Conservation (phyloP, 2,329 filamentous ascomycete genomes). For the Drechslerella dactyloides region DNA sequence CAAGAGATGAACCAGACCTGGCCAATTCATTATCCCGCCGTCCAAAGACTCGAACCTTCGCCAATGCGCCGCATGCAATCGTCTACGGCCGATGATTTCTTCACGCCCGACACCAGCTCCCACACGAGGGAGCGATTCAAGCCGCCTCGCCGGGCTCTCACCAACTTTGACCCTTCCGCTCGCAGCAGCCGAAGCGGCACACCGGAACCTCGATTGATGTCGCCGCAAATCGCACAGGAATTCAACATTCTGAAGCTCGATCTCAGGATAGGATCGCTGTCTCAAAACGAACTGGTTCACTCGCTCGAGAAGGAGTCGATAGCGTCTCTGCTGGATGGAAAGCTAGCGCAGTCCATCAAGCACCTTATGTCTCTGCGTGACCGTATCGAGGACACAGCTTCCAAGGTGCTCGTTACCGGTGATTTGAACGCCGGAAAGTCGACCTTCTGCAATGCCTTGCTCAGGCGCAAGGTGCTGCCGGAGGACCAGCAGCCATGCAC, state of each 20-base stretch:
- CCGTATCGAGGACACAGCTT: constrained; percentile 94
- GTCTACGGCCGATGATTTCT: constrained; percentile 65
- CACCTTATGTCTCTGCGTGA: constrained; percentile 86
- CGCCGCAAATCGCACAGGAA: constrained; percentile 90
- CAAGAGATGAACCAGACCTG: constrained; percentile 89
- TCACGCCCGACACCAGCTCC: constrained; percentile 57
- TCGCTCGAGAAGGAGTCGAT: constrained; percentile 92
- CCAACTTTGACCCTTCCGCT: constrained; percentile 64
- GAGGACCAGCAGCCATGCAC: constrained; percentile 98
- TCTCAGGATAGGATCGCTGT: constrained; percentile 82
- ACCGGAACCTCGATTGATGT: constrained; percentile 80
- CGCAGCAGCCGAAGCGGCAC: constrained; percentile 58
- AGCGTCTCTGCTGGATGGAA: constrained; percentile 86
- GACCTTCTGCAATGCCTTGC: constrained; percentile 96
- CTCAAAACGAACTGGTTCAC: constrained; percentile 89
- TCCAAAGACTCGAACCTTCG: constrained; percentile 67
- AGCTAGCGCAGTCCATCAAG: constrained; percentile 90
- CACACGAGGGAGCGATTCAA: constrained; percentile 59
- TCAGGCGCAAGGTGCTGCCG: constrained; percentile 88
- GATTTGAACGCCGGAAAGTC: constrained; percentile 98
- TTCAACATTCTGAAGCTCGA: constrained; percentile 96
- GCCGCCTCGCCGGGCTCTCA: constrained; percentile 72
- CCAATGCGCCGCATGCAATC: constrained; percentile 64
- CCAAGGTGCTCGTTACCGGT: constrained; percentile 94
- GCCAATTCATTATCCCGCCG: constrained; percentile 93